A percentile compares a stretch with the other conserved stretches of the same genome.
These are phyloP conservation scores for Priceomyces castillae DNA, from an alignment of 805 yeast genomes.

Conservation along the genomic window DNA sequence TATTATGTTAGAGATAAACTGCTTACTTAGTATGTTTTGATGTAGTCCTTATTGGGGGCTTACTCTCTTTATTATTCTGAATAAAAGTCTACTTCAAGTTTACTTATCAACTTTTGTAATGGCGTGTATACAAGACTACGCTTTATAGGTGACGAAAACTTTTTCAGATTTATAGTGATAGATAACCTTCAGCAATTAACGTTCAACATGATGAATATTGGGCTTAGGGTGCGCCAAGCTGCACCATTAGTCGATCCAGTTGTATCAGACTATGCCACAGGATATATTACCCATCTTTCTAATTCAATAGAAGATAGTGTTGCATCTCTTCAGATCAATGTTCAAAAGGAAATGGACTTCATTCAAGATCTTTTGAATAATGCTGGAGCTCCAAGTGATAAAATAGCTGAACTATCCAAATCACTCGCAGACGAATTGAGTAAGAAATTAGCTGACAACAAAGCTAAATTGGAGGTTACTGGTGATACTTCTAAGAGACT, in stretches of 20 bases:
- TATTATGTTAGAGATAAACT: not conserved
- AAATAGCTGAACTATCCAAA: slow-evolving; percentile 49
- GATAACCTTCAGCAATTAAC: not conserved
- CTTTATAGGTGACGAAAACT: not conserved
- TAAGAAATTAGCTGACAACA: slow-evolving; percentile 59
- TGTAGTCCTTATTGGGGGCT: too few relatives aligned
- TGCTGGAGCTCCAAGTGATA: slow-evolving; percentile 75
- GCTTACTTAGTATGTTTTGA: not conserved
- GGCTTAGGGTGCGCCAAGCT: slow-evolving; percentile 73
- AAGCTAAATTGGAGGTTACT: slow-evolving; percentile 71
- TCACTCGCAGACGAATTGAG: slow-evolving; percentile 48
- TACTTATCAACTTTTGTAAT: too few relatives aligned
- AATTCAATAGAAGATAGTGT: slow-evolving; percentile 77
- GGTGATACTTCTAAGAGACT: slow-evolving; percentile 89
- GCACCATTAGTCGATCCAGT: slow-evolving; percentile 83
- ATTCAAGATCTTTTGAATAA: slow-evolving; percentile 61
- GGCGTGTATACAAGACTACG: not conserved
- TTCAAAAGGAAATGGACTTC: slow-evolving; percentile 65
- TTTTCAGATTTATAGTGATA: not conserved
- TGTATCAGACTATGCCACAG: slow-evolving; percentile 86
- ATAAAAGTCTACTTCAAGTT: too few relatives aligned
- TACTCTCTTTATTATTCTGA: too few relatives aligned
- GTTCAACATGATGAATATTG: slow-evolving; percentile 39
- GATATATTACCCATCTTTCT: slow-evolving; percentile 83
- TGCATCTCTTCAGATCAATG: slow-evolving; percentile 67